These are phyloP conservation scores for Trichophyton benhamiae DNA, from an alignment of 2,329 filamentous ascomycete species.

Conservation along the genomic window DNA sequence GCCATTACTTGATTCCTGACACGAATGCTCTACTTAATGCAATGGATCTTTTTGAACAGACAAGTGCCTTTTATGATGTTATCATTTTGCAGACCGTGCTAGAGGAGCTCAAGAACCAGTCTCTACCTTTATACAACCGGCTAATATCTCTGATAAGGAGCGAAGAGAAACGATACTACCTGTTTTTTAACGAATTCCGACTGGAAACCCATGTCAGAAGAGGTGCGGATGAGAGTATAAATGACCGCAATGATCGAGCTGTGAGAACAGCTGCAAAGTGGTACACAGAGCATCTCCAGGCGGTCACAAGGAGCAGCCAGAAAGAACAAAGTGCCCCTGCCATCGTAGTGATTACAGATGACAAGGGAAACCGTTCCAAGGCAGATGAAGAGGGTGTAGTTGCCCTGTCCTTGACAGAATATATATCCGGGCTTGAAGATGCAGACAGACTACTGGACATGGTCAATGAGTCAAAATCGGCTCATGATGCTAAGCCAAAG, in stretches of 20 bases:
- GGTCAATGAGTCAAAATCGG: conserved; percentile 69
- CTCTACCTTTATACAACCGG: conserved; percentile 86
- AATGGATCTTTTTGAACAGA: conserved; percentile 94
- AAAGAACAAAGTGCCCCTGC: conserved; percentile 51
- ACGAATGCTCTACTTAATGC: conserved; percentile 91
- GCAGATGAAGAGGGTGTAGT: conserved; percentile 63
- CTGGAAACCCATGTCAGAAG: conserved; percentile 77
- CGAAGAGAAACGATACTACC: conserved; percentile 92
- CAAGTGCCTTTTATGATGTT: conserved; percentile 89
- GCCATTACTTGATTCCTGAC: conserved; percentile 90
- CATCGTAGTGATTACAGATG: conserved; percentile 88
- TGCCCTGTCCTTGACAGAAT: conserved; percentile 57
- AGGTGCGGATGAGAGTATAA: conserved; percentile 70
- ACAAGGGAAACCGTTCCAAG: conserved; percentile 74
- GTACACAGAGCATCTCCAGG: conserved; percentile 72
- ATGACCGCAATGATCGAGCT: conserved; percentile 90
- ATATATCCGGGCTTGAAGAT: conserved; percentile 73
- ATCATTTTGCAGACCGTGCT: conserved; percentile 90
- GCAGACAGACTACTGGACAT: conserved; percentile 80
- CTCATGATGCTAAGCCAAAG: conserved; percentile 50
- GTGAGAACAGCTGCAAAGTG: conserved; percentile 76
- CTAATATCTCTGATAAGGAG: conserved; percentile 83
- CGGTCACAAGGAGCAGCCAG: conserved; percentile 43
- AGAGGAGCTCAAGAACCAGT: conserved; percentile 89
- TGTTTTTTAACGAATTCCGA: conserved; percentile 98